These are phyloP conservation scores for Diplocarpon rosae DNA, from an alignment of 2,329 filamentous ascomycete genomes.

Conservation along the genomic window DNA sequence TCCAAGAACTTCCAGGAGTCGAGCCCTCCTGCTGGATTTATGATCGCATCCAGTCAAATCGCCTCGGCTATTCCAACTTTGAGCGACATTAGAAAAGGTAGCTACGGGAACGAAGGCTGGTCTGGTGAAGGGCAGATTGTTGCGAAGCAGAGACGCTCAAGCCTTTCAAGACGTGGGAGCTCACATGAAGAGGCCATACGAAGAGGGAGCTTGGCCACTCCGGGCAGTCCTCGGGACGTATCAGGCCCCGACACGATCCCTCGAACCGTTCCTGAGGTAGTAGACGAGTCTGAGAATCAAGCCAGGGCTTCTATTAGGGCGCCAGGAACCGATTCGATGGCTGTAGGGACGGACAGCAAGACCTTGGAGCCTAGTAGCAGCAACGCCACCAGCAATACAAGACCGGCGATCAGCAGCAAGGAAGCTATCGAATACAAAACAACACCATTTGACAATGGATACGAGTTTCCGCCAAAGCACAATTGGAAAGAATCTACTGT, in stretches of 20 bases:
- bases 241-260: constrained; percentile 10
- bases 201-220: constrained; percentile 9
- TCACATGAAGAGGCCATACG: constrained; percentile 13
- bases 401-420: constrained; percentile 11
- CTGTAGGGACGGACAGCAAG: constrained; percentile 7
- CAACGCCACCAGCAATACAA: constrained; percentile 16
- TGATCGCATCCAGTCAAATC: constrained; percentile 36
- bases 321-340: constrained; percentile 2
- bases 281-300: constrained; percentile 13
- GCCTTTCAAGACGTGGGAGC: constrained; percentile 12
- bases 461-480: constrained; percentile 53
- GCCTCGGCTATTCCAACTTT: constrained; percentile 26
- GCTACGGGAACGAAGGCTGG: constrained; percentile 25
- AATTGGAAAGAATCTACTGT: constrained; percentile 46
- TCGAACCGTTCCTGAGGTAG: constrained; percentile 16
- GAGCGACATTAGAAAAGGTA: constrained; percentile 24
- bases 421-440: constrained; percentile 19
- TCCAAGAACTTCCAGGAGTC: constrained; percentile 34
- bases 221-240: constrained; percentile 6
- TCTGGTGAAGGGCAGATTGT: constrained; percentile 23
- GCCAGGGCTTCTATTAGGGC: not conserved
- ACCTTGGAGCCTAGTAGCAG: constrained; percentile 12
- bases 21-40: constrained; percentile 36
- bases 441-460: constrained; percentile 46
- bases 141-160: constrained; percentile 23